Conservation (phyloP, 257 asterid genomes). For the Primulina huaijiensis region DNA sequence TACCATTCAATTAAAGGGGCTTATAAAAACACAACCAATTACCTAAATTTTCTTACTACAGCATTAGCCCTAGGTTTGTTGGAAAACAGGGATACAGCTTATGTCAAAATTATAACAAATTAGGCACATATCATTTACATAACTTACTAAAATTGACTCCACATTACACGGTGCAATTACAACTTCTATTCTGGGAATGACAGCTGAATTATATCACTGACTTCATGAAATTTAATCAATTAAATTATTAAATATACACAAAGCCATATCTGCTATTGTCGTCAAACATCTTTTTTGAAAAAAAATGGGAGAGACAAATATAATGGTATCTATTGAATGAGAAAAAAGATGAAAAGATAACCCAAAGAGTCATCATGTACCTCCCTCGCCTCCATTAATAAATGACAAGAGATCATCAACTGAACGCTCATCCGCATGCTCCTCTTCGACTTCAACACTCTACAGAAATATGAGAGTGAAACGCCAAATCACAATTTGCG, state of each 20-base stretch:
- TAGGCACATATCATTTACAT: neutral
- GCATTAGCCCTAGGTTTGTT: neutral
- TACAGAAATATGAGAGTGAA: conserved; percentile 32
- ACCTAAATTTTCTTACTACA: neutral
- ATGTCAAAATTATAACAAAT: neutral
- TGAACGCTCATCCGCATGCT: conserved; percentile 79
- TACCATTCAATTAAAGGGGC: neutral
- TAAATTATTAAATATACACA: neutral
- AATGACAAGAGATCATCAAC: conserved; percentile 90
- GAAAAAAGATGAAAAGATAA: conserved; percentile 7
- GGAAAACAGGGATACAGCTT: neutral
- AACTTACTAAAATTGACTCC: neutral
- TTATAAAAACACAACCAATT: neutral
- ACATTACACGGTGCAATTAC: neutral
- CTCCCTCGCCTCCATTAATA: conserved; percentile 75
- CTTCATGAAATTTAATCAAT: too few relatives aligned
- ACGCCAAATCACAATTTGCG: conserved; percentile 32
- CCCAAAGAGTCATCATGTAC: conserved; percentile 32
- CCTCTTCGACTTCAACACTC: conserved; percentile 81
- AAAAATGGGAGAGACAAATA: neutral
- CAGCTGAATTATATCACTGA: neutral
- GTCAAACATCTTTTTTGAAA: neutral
- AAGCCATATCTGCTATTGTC: neutral
- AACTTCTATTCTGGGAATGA: neutral
- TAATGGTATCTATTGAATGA: neutral